Base-by-base conservation (phyloP, 139 green algal species). In the Volvox africanus region DNA sequence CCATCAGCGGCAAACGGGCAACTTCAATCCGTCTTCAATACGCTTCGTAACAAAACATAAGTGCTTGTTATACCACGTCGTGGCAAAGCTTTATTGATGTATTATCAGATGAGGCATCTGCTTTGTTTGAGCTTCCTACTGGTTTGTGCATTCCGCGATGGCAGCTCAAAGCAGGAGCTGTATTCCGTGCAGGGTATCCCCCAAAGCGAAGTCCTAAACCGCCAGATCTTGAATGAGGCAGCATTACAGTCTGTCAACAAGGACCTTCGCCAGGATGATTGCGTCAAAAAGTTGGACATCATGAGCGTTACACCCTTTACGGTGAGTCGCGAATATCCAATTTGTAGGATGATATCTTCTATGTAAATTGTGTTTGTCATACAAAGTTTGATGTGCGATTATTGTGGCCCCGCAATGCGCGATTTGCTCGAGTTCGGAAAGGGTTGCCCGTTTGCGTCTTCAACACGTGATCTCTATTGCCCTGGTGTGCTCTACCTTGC, bases 261-360 rank as follows among this genome's bases (percentile, higher is more conserved):
- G 14, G 77, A 28, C 35, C 35, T 82, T 17, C 22, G 62, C 14
- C 77, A 2, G 1, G 77, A 65, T 17, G 77, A 82, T 21, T 82
- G 77, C 35, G 77, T 19, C n/a, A 21, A 35, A 62, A 82, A 82
- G 77, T 26, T 82, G 35, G 17, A 82, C 2, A 36, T 36, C 5
- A 85, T 85, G 79, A 36, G 28, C 20, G 79, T 69, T 35, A 85
- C 9, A 24, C 20, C 79, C 16, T 85, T 85, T 50, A 85, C 79
- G 20, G 79, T 85, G 24, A 85, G 79, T n/a, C n/a, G n/a, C n/a
- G n/a, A n/a, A n/a, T n/a, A n/a, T n/a, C n/a, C n/a, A n/a, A 1
- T 5, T 11, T 35, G 44, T 80, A 44, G 61, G 36, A 35, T 24
- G 79, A 13, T 2, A 19, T 37, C 18, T 5, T 14, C 18, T 1